Conservation (phyloP, 2,329 filamentous ascomycete species). For the Madurella mycetomatis region DNA sequence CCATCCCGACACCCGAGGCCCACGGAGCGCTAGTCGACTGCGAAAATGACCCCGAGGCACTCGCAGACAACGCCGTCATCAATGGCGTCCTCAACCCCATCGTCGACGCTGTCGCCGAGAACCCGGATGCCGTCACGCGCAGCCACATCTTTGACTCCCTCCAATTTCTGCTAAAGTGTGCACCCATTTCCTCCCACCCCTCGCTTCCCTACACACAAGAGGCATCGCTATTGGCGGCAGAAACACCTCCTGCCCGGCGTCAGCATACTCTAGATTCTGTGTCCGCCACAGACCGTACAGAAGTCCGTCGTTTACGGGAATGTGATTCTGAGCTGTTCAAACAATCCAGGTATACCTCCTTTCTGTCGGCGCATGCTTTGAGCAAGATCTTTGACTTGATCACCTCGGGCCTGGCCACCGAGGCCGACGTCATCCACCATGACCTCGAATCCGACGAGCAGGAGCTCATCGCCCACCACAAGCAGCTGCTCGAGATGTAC, state of each 20-base stretch:
- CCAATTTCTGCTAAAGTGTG: slow-evolving; percentile 95
- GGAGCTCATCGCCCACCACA: slow-evolving; percentile 79
- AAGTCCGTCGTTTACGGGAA: slow-evolving; percentile 30
- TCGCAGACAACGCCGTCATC: slow-evolving; percentile 67
- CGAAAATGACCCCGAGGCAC: slow-evolving; percentile 83
- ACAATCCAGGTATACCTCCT: slow-evolving; percentile 71
- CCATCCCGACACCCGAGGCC: slow-evolving; percentile 81
- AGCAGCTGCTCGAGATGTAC: slow-evolving; percentile 87
- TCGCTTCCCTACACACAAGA: slow-evolving; percentile 11
- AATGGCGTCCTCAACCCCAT: slow-evolving; percentile 87
- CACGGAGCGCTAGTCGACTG: slow-evolving; percentile 79
- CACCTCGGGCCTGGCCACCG: slow-evolving; percentile 77
- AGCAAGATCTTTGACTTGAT: slow-evolving; percentile 92
- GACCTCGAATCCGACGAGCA: slow-evolving; percentile 92
- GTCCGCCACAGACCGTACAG: slow-evolving; percentile 10
- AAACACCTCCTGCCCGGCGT: slow-evolving; percentile 12
- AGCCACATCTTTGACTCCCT: slow-evolving; percentile 82
- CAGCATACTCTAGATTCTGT: slow-evolving; percentile 15
- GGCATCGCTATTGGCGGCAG: slow-evolving; percentile 6
- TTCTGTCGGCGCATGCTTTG: slow-evolving; percentile 73
- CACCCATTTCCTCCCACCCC: slow-evolving; percentile 47
- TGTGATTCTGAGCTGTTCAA: slow-evolving; percentile 60
- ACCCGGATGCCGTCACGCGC: slow-evolving; percentile 79
- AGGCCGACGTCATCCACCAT: slow-evolving; percentile 78
- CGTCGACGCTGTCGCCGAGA: slow-evolving; percentile 86